These are phyloP conservation scores for Macrotyloma uniflorum DNA, from an alignment of 306 rosid genomes.

Conservation along the genomic window DNA sequence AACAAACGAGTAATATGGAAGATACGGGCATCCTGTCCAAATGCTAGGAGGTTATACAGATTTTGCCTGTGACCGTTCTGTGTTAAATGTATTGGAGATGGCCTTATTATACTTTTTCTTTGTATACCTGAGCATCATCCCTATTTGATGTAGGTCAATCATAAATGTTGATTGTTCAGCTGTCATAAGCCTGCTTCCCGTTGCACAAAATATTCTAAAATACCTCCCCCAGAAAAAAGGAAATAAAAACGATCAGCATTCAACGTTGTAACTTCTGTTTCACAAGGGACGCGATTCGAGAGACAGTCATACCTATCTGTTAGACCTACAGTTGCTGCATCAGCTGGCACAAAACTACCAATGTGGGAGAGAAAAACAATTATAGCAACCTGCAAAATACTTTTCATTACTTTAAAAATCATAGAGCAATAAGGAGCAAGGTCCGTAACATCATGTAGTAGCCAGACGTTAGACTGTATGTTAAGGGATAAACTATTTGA, in stretches of 20 bases:
- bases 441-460: not conserved
- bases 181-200: constrained; percentile 89
- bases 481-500: constrained; percentile 22
- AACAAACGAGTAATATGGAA: not conserved
- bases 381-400: constrained; percentile 78
- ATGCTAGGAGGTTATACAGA: constrained; percentile 28
- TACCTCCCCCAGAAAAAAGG: not conserved
- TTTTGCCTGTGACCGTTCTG: not conserved
- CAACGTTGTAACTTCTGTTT: constrained; percentile 18
- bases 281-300: constrained; percentile 34
- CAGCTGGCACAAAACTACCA: constrained; percentile 98
- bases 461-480: not conserved
- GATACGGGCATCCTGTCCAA: constrained; percentile 28
- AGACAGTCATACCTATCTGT: constrained; percentile 75
- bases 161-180: constrained; percentile 93
- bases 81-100: constrained; percentile 17
- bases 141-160: constrained; percentile 97
- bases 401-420: not conserved
- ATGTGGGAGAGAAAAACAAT: constrained; percentile 92
- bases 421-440: not conserved
- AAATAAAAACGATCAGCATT: constrained; percentile 6
- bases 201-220: constrained; percentile 91
- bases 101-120: constrained; percentile 17
- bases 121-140: constrained; percentile 91
- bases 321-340: constrained; percentile 95